These are phyloP conservation scores for Eimeria acervulina DNA, from an alignment of 169 alveolate species.

Conservation along the genomic window DNA sequence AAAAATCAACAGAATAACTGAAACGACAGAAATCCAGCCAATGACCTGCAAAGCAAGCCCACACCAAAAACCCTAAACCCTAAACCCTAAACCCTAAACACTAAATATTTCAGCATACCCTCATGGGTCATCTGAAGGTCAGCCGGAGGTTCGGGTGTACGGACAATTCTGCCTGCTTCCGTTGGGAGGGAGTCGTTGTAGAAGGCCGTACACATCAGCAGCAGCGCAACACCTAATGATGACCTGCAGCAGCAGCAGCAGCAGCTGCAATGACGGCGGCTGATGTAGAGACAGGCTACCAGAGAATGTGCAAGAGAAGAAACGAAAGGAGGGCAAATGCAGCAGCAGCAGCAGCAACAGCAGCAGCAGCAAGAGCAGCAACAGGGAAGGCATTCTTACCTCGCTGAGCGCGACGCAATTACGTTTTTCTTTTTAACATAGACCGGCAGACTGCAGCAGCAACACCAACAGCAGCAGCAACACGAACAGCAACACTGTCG, in stretches of 20 bases:
- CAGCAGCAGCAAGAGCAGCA: conserved; percentile 26
- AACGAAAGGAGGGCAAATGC: not conserved
- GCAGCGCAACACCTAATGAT: conserved; percentile 15
- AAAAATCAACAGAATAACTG: not conserved
- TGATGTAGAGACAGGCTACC: not conserved
- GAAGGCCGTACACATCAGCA: conserved; percentile 5
- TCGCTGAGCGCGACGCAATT: conserved; percentile 8
- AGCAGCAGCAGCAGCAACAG: conserved; percentile 29
- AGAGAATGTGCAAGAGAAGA: not conserved
- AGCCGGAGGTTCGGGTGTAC: not conserved
- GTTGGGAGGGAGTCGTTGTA: not conserved
- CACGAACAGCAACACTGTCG: too few relatives aligned
- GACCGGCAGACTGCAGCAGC: conserved; percentile 47
- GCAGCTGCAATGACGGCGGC: not conserved
- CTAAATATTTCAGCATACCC: not conserved
- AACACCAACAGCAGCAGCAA: not conserved
- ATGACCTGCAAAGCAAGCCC: conserved; percentile 34
- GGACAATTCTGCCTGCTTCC: not conserved
- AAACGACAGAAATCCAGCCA: conserved; percentile 19
- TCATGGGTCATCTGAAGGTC: not conserved
- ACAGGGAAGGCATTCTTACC: not conserved
- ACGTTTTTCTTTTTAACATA: not conserved
- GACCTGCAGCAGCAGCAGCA: conserved; percentile 61
- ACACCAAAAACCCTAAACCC: conserved; percentile 6
- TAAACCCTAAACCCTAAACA: conserved; percentile 45